Percentiles rank a stretch among this genome's conserved stretches.
phyloP scores from a whole-genome alignment of 1,284 basidiomycete genomes.

The Cryptococcus amylolentus region DNA sequence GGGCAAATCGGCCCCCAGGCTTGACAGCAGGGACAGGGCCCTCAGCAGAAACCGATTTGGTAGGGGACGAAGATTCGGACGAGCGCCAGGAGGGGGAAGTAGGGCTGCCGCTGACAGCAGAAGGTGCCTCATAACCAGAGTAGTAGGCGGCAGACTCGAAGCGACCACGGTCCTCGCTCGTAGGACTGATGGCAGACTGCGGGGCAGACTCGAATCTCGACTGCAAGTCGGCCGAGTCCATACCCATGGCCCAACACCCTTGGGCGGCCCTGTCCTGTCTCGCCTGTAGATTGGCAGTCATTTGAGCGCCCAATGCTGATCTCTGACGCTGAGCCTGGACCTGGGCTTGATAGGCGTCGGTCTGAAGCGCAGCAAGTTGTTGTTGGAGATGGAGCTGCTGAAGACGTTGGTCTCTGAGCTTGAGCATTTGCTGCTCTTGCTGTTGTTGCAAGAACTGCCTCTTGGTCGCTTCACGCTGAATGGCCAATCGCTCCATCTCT shows the following conservation, averaged over 20 bases:
- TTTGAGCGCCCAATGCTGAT: slow-evolving; percentile 24
- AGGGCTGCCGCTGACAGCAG: slow-evolving; percentile 7
- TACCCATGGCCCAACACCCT: slow-evolving; percentile 4
- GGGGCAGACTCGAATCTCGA: slow-evolving; percentile 31
- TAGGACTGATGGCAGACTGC: neutral
- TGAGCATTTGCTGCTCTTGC: slow-evolving; percentile 12
- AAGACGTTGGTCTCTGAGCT: slow-evolving; percentile 15
- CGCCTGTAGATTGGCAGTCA: slow-evolving; percentile 25
- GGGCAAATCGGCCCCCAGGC: slow-evolving; percentile 32
- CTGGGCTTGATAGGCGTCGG: slow-evolving; percentile 9
- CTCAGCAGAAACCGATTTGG: slow-evolving; percentile 4
- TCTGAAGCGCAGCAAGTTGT: slow-evolving; percentile 15
- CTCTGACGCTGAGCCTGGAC: slow-evolving; percentile 12
- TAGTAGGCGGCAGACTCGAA: slow-evolving; percentile 3
- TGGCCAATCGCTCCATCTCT: slow-evolving; percentile 14
- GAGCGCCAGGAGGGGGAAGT: slow-evolving; percentile 13
- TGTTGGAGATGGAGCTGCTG: slow-evolving; percentile 21
- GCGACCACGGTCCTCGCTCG: slow-evolving; percentile 6
- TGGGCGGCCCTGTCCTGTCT: slow-evolving; percentile 10
- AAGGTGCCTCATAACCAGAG: neutral
- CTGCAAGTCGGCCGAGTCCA: slow-evolving; percentile 25
- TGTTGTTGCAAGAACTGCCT: slow-evolving; percentile 14
- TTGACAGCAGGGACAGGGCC: neutral
- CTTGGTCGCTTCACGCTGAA: slow-evolving; percentile 9
- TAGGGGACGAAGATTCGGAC: slow-evolving; percentile 13